These are phyloP conservation scores for Globisporangium splendens DNA, from an alignment of 352 stramenopile species.

Conservation along the genomic window DNA sequence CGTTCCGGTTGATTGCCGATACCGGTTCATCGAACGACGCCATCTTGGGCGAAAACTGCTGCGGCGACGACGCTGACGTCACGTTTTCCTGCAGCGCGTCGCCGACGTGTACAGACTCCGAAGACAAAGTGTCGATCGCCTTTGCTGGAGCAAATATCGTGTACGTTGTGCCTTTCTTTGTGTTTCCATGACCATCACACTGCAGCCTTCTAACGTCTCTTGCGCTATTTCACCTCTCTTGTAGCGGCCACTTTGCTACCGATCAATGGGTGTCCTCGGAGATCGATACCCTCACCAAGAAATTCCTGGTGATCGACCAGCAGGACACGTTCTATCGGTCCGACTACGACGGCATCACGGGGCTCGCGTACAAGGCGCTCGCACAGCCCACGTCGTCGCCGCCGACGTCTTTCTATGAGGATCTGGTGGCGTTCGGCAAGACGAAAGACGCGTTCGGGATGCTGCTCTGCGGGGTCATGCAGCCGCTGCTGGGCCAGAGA, in stretches of 20 bases:
- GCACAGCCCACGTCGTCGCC: constrained; percentile 34
- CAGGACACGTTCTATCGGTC: constrained; percentile 73
- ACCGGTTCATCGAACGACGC: constrained; percentile 84
- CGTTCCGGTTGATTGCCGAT: constrained; percentile 74
- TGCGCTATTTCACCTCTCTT: background rate
- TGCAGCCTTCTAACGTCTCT: background rate
- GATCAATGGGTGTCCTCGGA: constrained; percentile 63
- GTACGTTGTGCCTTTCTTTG: constrained; percentile 22
- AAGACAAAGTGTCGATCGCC: constrained; percentile 27
- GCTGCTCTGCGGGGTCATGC: constrained; percentile 76
- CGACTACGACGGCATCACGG: constrained; percentile 78
- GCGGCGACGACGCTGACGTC: constrained; percentile 30
- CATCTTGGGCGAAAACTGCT: constrained; percentile 61
- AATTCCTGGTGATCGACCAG: constrained; percentile 71
- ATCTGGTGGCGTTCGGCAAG: constrained; percentile 35
- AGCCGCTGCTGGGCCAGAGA: constrained; percentile 36
- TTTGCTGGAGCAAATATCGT: constrained; percentile 65
- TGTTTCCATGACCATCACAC: background rate
- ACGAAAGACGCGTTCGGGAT: constrained; percentile 67
- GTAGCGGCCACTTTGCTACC: constrained; percentile 63
- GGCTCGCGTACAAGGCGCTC: constrained; percentile 58
- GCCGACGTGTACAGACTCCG: constrained; percentile 42
- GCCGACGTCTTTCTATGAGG: constrained; percentile 52
- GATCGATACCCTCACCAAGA: constrained; percentile 50
- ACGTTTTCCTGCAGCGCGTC: constrained; percentile 70